Percentiles rank a stretch among this genome's conserved stretches.
Evolutionary conservation across 495 filamentous ascomycete species (phyloP).

Genomic region (Tuber melanosporum): DNA sequence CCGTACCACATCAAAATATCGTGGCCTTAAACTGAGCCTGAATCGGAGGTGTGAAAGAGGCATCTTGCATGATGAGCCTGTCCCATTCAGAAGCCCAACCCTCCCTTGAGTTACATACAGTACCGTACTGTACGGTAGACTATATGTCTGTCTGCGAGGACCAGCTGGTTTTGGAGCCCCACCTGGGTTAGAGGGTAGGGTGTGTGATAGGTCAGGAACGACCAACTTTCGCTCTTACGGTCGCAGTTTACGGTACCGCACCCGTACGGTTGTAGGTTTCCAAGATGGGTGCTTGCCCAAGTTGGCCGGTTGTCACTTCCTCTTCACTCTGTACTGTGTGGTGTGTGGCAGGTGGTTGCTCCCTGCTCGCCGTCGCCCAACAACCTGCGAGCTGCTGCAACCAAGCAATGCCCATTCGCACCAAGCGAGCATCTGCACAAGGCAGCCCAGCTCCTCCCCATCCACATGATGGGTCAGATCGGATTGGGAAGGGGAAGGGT

Average conservation of each 20-base stretch:
- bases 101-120: background rate
- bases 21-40: background rate
- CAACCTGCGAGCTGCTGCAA: background rate
- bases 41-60: background rate
- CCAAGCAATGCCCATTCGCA: background rate
- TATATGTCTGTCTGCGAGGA: background rate
- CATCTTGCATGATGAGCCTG: background rate
- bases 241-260: background rate
- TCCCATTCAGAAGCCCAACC: background rate
- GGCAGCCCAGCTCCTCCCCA: background rate
- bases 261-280: background rate
- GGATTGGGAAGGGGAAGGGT: background rate
- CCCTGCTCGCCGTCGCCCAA: background rate
- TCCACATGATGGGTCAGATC: background rate
- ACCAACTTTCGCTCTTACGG: background rate
- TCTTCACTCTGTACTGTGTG: background rate
- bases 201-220: constrained; percentile 1
- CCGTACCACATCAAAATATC: background rate
- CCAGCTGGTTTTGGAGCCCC: background rate
- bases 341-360: background rate
- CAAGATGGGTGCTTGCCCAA: background rate
- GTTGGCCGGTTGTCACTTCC: background rate
- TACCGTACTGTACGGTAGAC: too few species aligned
- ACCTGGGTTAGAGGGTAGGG: background rate
- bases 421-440: background rate